Evolutionary conservation across 2,329 filamentous ascomycete genomes (phyloP), one percentile per base, ranked within the genome.

Genomic region (Xylariaceae sp.): DNA sequence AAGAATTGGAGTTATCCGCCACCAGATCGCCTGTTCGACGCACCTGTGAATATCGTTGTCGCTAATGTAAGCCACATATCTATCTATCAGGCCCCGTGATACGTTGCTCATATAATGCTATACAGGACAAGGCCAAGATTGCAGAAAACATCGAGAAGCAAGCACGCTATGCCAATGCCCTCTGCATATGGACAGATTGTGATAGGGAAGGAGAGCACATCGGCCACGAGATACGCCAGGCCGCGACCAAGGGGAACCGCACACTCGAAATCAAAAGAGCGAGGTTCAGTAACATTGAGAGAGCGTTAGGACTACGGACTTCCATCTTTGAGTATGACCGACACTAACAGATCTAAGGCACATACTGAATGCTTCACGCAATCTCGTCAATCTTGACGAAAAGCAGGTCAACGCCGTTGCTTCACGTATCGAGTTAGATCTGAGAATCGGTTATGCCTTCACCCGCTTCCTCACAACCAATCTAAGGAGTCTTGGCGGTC

Each of bases 181-280:
- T 99, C 31, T 93, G 95, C 70, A 97, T 99, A 62, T 99, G 94
- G 94, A 99, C 94, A 1, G 94, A 99, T 78, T 97, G 94, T 71
- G 94, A 99, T 76, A 85, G 92, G 50, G 94, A 99, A 77, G 94
- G 94, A 34, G 94, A 99, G 69, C 89, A 97, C 66, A 99, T 99
- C 60, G 94, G 94, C 6, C 81, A 88, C 38, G 93, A 99, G 69
- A 93, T 99, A 55, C 86, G 90, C 42, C 82, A 88, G 47, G 87
- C 93, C 53, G 94, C 94, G 5, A 75, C 78, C 43, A 84, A 84
- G 63, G 86, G 82, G 10, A 97, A 97, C 58, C 71, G 78, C 10
- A 75, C 76, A 1, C 84, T 99, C 40, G 79, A 90, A 55, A 82
- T 97, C 51, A 94, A 90, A 66, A 82, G 94, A 62, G 94, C 94